Evolutionary conservation across 2,329 filamentous ascomycete species (phyloP).

Genomic region (Xylaria sp.): DNA sequence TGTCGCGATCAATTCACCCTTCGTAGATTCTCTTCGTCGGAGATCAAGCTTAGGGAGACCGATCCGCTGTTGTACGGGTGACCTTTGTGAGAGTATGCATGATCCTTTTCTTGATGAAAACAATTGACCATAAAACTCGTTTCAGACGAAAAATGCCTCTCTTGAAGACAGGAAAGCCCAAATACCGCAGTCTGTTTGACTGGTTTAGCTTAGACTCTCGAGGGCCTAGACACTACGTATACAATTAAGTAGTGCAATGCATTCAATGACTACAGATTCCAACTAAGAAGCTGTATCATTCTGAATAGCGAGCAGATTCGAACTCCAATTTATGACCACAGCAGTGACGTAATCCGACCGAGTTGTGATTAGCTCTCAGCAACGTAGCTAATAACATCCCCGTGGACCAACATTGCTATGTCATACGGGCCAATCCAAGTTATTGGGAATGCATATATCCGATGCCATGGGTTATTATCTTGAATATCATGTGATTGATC

Average conservation of each 20-base stretch:
- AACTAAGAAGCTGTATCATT: not conserved
- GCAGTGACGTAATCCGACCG: too few relatives aligned
- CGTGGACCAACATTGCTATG: too few relatives aligned
- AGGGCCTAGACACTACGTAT: not conserved
- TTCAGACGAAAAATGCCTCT: not conserved
- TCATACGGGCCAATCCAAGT: too few relatives aligned
- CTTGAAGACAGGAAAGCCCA: not conserved
- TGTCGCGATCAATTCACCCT: not conserved
- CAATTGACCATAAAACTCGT: not conserved
- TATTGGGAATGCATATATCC: too few relatives aligned
- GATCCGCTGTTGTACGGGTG: not conserved
- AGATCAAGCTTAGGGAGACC: not conserved
- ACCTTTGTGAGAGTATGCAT: not conserved
- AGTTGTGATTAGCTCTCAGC: too few relatives aligned
- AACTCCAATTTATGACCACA: too few relatives aligned
- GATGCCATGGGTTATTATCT: too few relatives aligned
- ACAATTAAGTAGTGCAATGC: not conserved
- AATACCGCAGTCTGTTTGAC: not conserved
- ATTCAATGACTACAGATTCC: not conserved
- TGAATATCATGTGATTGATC: too few relatives aligned
- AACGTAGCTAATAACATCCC: too few relatives aligned
- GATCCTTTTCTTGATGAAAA: not conserved
- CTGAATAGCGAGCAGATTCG: not conserved
- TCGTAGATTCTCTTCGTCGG: not conserved
- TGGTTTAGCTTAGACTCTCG: not conserved